Evolutionary conservation across 805 yeast species (phyloP).

Genomic region (baker's yeast (Saccharomyces cerevisiae)): DNA sequence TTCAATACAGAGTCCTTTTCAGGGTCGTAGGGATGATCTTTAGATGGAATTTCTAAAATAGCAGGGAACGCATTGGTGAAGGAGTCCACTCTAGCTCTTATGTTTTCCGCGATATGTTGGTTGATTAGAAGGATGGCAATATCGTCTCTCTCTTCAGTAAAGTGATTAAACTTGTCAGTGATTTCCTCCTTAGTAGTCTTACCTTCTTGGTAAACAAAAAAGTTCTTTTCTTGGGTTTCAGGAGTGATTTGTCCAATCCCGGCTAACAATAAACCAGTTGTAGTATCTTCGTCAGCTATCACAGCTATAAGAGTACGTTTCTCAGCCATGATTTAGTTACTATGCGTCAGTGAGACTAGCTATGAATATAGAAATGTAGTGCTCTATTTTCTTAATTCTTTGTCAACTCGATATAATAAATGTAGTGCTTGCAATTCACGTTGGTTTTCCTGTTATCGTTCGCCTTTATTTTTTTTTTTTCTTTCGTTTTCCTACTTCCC

Average conservation of each 20-base stretch:
- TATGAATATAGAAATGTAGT: neutral
- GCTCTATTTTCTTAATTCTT: neutral
- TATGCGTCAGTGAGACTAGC: neutral
- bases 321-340: slow-evolving; percentile 17
- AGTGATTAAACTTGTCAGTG: slow-evolving; percentile 63
- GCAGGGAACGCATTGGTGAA: slow-evolving; percentile 94
- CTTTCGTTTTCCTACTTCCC: neutral
- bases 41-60: slow-evolving; percentile 90
- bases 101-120: slow-evolving; percentile 89
- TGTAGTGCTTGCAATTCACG: neutral
- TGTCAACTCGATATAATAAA: neutral
- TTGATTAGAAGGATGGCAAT: slow-evolving; percentile 89
- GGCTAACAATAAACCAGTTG: slow-evolving; percentile 90
- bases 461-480: neutral
- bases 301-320: slow-evolving; percentile 85
- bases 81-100: slow-evolving; percentile 72
- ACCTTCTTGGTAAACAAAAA: slow-evolving; percentile 65
- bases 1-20: slow-evolving; percentile 93
- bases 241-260: slow-evolving; percentile 77
- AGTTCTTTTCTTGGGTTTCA: slow-evolving; percentile 56
- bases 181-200: slow-evolving; percentile 73
- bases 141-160: slow-evolving; percentile 70
- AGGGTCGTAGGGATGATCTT: slow-evolving; percentile 98
- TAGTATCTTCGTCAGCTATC: slow-evolving; percentile 95
- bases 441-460: neutral